phyloP scores from a whole-genome alignment of 371 early-diverging fungal genomes.

The Blastocladiella emersonii region DNA sequence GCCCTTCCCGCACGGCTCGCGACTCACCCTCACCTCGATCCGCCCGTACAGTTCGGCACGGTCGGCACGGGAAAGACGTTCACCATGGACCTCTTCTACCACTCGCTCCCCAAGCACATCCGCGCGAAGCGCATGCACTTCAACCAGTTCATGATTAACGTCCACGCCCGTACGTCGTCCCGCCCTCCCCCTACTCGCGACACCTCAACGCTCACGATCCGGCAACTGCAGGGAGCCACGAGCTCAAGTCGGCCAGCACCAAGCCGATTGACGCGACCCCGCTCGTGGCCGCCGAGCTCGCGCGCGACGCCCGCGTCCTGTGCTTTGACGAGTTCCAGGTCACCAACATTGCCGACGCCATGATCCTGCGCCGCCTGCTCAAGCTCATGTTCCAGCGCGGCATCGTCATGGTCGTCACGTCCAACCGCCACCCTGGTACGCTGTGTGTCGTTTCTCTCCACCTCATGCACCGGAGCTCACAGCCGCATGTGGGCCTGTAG shows the following conservation, averaged over 20 bases:
- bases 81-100: constrained; percentile 91
- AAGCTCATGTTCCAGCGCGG: constrained; percentile 67
- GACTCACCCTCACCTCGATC: neutral
- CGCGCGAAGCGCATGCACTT: constrained; percentile 82
- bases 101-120: constrained; percentile 39
- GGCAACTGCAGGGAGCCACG: constrained; percentile 36
- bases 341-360: constrained; percentile 93
- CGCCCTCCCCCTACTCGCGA: neutral
- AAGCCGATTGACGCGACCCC: constrained; percentile 54
- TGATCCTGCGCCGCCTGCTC: constrained; percentile 76
- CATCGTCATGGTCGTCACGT: constrained; percentile 80
- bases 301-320: constrained; percentile 60
- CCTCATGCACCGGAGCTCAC: neutral
- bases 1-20: too few species aligned
- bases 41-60: neutral
- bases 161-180: constrained; percentile 50
- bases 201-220: neutral
- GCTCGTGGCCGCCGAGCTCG: constrained; percentile 65
- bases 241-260: constrained; percentile 25
- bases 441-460: constrained; percentile 43
- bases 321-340: constrained; percentile 97
- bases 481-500: neutral
- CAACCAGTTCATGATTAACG: constrained; percentile 87
- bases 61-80: constrained; percentile 75
- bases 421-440: constrained; percentile 89